Evolutionary conservation across 192 early-diverging fungal genomes (phyloP).

Genomic region (Linnemannia elongata): DNA sequence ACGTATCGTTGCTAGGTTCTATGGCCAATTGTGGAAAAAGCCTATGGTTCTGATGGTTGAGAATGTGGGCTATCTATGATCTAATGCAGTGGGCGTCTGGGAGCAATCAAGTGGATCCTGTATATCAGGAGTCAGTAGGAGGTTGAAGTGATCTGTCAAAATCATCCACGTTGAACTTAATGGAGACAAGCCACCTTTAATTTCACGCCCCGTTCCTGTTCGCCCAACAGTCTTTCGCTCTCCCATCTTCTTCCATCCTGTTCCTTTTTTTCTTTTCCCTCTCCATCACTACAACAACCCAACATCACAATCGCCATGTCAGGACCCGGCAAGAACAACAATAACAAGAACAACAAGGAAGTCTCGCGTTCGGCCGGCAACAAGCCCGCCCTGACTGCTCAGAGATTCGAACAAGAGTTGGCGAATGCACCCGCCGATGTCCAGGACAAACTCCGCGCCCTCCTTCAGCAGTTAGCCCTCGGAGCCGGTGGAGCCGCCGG

Average conservation of each 20-base stretch:
- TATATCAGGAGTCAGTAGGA: too few species aligned
- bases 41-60: neutral
- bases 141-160: neutral
- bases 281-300: neutral
- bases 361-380: neutral
- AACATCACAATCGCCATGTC: slow-evolving; percentile 14
- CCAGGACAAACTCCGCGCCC: slow-evolving; percentile 42
- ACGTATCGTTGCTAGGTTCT: too few species aligned
- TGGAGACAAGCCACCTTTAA: neutral
- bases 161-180: neutral
- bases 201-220: neutral
- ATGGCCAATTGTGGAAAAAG: too few species aligned
- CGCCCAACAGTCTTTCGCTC: neutral
- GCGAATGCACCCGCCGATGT: slow-evolving; percentile 52
- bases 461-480: slow-evolving; percentile 45
- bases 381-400: slow-evolving; percentile 20
- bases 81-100: too few species aligned
- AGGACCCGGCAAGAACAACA: slow-evolving; percentile 26
- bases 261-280: neutral
- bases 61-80: neutral
- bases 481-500: slow-evolving; percentile 8
- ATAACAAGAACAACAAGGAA: slow-evolving; percentile 23
- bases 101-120: too few species aligned
- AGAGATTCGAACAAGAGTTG: slow-evolving; percentile 45
- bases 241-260: neutral